Evolutionary conservation across 1,139 yeast species (phyloP).

Genomic region (Candida tetrigidarum): DNA sequence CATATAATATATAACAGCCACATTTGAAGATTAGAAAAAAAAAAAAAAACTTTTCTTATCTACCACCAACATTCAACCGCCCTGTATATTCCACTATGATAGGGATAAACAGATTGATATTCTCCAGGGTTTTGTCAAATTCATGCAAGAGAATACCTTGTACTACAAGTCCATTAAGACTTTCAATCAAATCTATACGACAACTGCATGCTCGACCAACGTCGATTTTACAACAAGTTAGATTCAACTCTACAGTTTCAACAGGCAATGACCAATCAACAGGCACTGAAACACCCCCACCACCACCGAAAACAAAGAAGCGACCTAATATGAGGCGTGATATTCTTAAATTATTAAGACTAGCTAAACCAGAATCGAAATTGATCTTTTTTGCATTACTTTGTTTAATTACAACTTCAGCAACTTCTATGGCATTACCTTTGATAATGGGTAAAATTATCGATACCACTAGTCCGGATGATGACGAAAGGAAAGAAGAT

Average conservation of each 20-base stretch:
- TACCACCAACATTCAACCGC: too few species aligned
- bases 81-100: constrained; percentile 7
- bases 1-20: neutral
- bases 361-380: constrained; percentile 45
- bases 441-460: constrained; percentile 76
- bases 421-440: constrained; percentile 70
- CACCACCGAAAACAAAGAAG: constrained; percentile 6
- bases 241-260: constrained; percentile 9
- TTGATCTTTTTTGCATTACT: constrained; percentile 54
- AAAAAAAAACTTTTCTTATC: too few species aligned
- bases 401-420: constrained; percentile 59
- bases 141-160: constrained; percentile 4
- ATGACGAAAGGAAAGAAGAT: constrained; percentile 11
- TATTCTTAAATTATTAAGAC: constrained; percentile 29
- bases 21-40: too few species aligned
- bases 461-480: constrained; percentile 36
- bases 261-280: constrained; percentile 3
- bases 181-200: neutral
- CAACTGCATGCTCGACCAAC: constrained; percentile 3
- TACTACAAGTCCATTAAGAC: neutral
- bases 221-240: constrained; percentile 6
- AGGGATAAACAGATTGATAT: constrained; percentile 10
- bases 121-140: constrained; percentile 1
- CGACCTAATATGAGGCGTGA: constrained; percentile 21
- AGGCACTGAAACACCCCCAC: neutral